Base-by-base conservation (phyloP, 2,329 filamentous ascomycete species). In the Colletotrichum sp. region DNA sequence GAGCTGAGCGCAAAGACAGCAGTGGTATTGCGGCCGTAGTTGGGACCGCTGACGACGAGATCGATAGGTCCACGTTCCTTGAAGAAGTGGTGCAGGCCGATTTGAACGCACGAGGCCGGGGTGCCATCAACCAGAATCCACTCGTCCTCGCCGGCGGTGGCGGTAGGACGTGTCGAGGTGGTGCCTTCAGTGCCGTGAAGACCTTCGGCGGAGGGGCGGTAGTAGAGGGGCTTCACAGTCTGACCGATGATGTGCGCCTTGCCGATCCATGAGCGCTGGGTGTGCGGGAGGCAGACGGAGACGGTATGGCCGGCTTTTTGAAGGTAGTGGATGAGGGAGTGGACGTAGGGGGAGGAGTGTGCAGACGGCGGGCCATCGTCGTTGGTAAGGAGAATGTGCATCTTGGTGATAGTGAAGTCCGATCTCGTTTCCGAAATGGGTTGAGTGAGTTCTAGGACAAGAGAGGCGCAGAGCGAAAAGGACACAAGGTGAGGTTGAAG, bases 231-330 rank as follows among this genome's bases (percentile, higher is more conserved):
- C 83, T 93, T 95, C 77, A 98, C 91, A 12, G 95, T 94, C 83
- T 96, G 94, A 72, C 96, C 96, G 81, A 99, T 96, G 82, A 99
- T 95, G 85, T 99, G 97, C 4, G 97, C 97, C 88, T 99, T 99
- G 80, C 96, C 96, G 81, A 99, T 99, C 97, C 97, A 99, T 72
- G 96, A 98, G 77, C 96, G 93, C 86, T 99, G 97, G 8, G 93
- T 93, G 84, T 98, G 92, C 3, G 97, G 97, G 16, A 99, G 91
- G 78, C 97, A 94, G 66, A 99, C 96, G 9, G 95, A 98, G 76
- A 99, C 95, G n/a, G 88, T 90, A 85, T 98, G 96, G 9, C 96
- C 96, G 36, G 93, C 92, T 72, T 89, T 85, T 83, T 95, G 92
- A 67, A 97, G 92, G 69, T 91, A 90, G 76, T 91, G 88, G 59